Evolutionary conservation across 2,329 filamentous ascomycete genomes (phyloP), one percentile per base, ranked within the genome.

Genomic region (Coccinonectria pachysandricola): DNA sequence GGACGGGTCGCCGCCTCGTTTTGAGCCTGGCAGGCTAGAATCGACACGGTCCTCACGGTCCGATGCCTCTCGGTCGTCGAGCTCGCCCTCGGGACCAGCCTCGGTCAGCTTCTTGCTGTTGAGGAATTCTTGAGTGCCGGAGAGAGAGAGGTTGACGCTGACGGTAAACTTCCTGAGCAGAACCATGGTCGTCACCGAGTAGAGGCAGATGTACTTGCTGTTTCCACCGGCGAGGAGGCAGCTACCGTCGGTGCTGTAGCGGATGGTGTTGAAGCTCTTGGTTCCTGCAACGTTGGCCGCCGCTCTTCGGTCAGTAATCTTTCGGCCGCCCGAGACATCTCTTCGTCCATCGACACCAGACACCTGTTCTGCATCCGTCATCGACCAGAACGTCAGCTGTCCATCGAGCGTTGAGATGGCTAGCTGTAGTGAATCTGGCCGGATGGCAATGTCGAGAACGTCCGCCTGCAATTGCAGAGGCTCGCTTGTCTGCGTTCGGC

Each of bases 161-260:
- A 96, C 87, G 2, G 88, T 95, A 50, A 81, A 98, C 51, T 95
- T 95, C 54, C 92, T 94, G 30, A 96, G 64, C 8, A 98, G 62
- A 1, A 91, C 85, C 53, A 91, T 86, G 1, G 88, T 93, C 31
- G 77, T 76, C 16, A 93, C 84, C n/a, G 92, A 88, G 58, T 98
- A 98, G 31, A 98, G 57, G 51, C 91, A 96, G 27, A 98, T 95
- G 54, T 93, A 95, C 60, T 98, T 98, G 75, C 86, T 95, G 64
- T 91, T 94, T 16, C 91, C 91, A 24, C 75, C 87, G 1, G 88
- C 91, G 20, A 98, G 64, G 8, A 98, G 65, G 45, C 91, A 95
- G 36, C 75, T 82, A 8, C 91, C 91, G 49, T 98, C 91, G 2
- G 84, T 80, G 51, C 86, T 94, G 59, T 96, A 98, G 28, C 73